Percentiles rank a stretch among this genome's conserved stretches.
phyloP scores from a whole-genome alignment of 73 alveolate species.

The Blepharisma japonicum region DNA sequence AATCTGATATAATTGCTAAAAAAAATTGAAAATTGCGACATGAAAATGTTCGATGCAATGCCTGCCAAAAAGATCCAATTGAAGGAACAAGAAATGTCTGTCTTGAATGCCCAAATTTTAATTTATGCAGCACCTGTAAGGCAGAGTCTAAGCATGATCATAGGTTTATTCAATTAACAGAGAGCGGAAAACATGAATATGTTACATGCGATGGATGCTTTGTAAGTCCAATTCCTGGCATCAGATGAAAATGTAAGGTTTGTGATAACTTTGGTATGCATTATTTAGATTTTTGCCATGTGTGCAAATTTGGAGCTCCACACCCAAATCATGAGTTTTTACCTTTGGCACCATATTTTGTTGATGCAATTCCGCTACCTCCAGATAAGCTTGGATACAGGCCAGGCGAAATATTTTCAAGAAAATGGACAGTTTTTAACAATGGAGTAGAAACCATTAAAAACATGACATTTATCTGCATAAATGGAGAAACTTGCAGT shows the following conservation, averaged over 20 bases:
- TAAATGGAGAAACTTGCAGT: no score
- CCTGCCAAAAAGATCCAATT: conserved; percentile 15
- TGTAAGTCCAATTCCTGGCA: background rate
- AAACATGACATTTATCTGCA: no score
- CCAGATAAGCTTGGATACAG: no score
- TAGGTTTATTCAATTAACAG: background rate
- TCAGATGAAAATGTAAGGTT: background rate
- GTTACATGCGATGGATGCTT: conserved; percentile 24
- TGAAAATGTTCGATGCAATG: background rate
- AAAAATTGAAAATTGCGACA: background rate
- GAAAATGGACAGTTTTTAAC: no score
- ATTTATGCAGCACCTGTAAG: background rate
- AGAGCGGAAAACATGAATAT: background rate
- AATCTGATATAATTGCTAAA: no score
- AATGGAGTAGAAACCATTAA: no score
- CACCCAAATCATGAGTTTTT: conserved; percentile 4
- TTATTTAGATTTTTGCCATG: conserved; percentile 19
- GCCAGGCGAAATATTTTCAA: no score
- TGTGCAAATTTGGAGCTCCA: background rate
- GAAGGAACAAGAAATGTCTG: background rate
- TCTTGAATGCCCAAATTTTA: conserved; percentile 2
- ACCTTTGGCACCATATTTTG: no score
- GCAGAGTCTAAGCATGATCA: conserved; percentile 10
- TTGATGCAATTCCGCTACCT: no score
- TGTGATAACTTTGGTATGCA: conserved; percentile 15